These are phyloP conservation scores for Cotoneaster glaucophyllus DNA, from an alignment of 306 rosid genomes.

Conservation along the genomic window DNA sequence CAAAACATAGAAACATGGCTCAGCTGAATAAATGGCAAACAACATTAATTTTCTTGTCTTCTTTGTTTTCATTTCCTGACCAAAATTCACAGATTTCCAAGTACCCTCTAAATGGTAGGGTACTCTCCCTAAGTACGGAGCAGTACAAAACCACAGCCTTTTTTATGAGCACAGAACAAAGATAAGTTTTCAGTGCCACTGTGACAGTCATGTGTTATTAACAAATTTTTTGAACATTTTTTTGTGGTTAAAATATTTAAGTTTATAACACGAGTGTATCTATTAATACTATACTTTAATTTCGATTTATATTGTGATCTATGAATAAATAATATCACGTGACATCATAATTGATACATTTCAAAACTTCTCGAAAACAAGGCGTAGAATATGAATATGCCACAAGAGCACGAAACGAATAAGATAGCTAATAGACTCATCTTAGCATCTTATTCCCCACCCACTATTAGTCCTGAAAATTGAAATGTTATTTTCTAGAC, in stretches of 20 bases:
- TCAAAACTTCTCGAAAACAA: background rate
- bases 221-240: too few relatives aligned
- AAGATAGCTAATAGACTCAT: background rate
- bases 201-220: background rate
- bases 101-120: background rate
- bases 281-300: too few relatives aligned
- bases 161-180: background rate
- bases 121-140: slow-evolving; percentile 12
- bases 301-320: too few relatives aligned
- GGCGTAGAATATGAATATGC: slow-evolving; percentile 7
- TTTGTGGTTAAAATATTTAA: too few relatives aligned
- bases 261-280: too few relatives aligned
- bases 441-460: too few relatives aligned
- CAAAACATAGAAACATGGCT: background rate
- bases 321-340: too few relatives aligned
- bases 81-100: background rate
- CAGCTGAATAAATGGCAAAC: background rate
- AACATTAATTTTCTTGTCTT: background rate
- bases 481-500: too few relatives aligned
- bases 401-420: slow-evolving; percentile 1
- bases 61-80: background rate
- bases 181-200: background rate
- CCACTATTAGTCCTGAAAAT: too few relatives aligned
- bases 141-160: background rate
- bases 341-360: background rate